Evolutionary conservation across 176 grass and related monocot genomes (phyloP), one percentile per base, ranked within the genome.

Genomic region (Stipa capillata): DNA sequence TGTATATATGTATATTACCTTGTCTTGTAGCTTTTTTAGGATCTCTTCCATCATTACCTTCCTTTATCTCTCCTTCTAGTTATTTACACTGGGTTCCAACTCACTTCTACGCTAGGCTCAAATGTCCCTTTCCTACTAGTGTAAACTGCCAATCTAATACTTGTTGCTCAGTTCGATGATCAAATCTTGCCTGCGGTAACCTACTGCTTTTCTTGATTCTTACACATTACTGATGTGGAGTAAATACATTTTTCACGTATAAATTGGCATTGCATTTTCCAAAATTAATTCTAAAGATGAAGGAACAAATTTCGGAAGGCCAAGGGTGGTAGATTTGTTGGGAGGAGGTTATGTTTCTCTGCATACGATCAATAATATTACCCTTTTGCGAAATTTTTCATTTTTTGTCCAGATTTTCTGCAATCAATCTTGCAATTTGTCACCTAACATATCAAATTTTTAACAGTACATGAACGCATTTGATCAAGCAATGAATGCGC

Each of bases 381-480:
- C 58, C 16, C 40, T 73, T 57, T 72, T 58, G 40, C 4, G 0
- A 6, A 48, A 16, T 4, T 8, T 34, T 4, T 25, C 29, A 28
- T 67, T 17, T 35, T 77, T 37, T 61, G 4, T 36, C 25, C 37
- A 23, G 7, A 55, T 75, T 78, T 68, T 84, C 20, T 84, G 65
- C 35, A 37, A 3, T 60, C 34, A 69, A 59, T 44, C 52, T 55
- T 79, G 7, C 7, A 23, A 36, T 76, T 89, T 55, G n/a, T 73
- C 17, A 39, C 15, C 62, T 89, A 63, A 81, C 77, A 45, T 57
- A 65, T 79, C 25, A 5, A 40, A 77, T 78, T 74, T 29, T 79
- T 79, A 83, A 31, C 87, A 98, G 96, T 86, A 98, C 75, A 89
- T 98, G 96, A 93, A 94, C 66, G 86, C 86, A 13, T 98, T 98